Base-by-base conservation (phyloP, 202 grass and related monocot species). In the Tripidium arundinaceum region DNA sequence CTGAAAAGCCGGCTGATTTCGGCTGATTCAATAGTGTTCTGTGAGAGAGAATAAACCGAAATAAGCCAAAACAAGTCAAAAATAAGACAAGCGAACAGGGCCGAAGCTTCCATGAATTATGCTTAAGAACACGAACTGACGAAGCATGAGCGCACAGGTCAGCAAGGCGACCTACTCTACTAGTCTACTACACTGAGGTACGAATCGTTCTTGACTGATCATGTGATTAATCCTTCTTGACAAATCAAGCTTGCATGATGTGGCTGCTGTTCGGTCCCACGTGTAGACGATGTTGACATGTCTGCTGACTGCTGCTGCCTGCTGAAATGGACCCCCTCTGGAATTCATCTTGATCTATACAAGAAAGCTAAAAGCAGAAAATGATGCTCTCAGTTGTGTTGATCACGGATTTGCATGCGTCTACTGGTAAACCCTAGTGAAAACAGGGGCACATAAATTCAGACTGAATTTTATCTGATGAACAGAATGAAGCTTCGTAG, bases 31-130 rank as follows among this genome's bases (percentile, higher is more conserved):
- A n/a, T n/a, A n/a, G n/a, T n/a, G n/a, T n/a, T n/a, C n/a, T n/a
- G n/a, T n/a, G n/a, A n/a, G n/a, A n/a, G n/a, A n/a, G n/a, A n/a
- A n/a, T n/a, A n/a, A n/a, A n/a, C n/a, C n/a, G n/a, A n/a, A n/a
- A n/a, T n/a, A n/a, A n/a, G n/a, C n/a, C n/a, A n/a, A n/a, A n/a
- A n/a, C n/a, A n/a, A n/a, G n/a, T n/a, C n/a, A n/a, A n/a, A n/a
- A n/a, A n/a, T n/a, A n/a, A n/a, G n/a, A n/a, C n/a, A n/a, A n/a
- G n/a, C n/a, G n/a, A n/a, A n/a, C n/a, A n/a, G n/a, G n/a, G n/a
- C 29, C 3, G 75, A 72, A 79, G 57, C 31, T 79, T 79, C 75
- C 29, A 22, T 7, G 74, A 84, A 70, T 10, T 45, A 28, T 61
- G 29, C 24, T 9, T 18, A 55, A 72, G 27, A 52, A n/a, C 2